Percentiles rank a stretch among this genome's conserved stretches.
Conservation (phyloP, 108 stramenopile species). For the Cylindrotheca closterium region DNA sequence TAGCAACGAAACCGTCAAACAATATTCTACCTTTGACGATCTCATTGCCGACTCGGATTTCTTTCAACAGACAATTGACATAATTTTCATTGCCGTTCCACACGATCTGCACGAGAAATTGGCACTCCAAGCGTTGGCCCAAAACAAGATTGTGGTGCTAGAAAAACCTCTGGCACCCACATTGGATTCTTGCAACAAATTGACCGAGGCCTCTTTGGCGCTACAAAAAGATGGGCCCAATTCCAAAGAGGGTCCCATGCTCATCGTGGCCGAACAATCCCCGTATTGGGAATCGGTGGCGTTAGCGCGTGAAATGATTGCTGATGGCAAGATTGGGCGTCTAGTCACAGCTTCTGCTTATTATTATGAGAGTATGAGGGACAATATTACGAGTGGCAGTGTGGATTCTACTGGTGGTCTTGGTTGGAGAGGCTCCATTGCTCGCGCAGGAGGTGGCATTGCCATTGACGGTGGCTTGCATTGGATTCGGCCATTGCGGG, state of each 20-base stretch:
- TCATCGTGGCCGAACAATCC: constrained; percentile 38
- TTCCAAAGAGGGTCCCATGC: neutral
- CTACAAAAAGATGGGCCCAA: neutral
- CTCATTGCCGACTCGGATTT: constrained; percentile 3
- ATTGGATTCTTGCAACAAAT: constrained; percentile 2
- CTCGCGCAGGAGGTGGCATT: constrained; percentile 34
- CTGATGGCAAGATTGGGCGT: constrained; percentile 20
- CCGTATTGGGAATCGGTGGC: constrained; percentile 40
- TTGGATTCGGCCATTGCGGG: constrained; percentile 39
- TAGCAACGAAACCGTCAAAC: constrained; percentile 1
- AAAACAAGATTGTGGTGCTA: constrained; percentile 19
- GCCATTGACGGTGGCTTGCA: constrained; percentile 42
- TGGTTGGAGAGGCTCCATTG: constrained; percentile 33
- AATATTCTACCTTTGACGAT: neutral
- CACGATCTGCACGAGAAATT: constrained; percentile 35
- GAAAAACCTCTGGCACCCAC: constrained; percentile 43
- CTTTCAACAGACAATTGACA: neutral
- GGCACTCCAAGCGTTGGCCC: constrained; percentile 18
- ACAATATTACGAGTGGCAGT: constrained; percentile 32
- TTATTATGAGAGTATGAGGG: constrained; percentile 41
- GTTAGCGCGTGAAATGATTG: constrained; percentile 21
- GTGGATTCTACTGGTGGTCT: constrained; percentile 21
- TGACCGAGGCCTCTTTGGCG: constrained; percentile 2
- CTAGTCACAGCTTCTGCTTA: constrained; percentile 25
- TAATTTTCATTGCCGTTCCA: constrained; percentile 38